Percentiles rank a stretch among this genome's conserved stretches.
Evolutionary conservation across 2,329 filamentous ascomycete species (phyloP).

Genomic region (Cladosporium sp.): DNA sequence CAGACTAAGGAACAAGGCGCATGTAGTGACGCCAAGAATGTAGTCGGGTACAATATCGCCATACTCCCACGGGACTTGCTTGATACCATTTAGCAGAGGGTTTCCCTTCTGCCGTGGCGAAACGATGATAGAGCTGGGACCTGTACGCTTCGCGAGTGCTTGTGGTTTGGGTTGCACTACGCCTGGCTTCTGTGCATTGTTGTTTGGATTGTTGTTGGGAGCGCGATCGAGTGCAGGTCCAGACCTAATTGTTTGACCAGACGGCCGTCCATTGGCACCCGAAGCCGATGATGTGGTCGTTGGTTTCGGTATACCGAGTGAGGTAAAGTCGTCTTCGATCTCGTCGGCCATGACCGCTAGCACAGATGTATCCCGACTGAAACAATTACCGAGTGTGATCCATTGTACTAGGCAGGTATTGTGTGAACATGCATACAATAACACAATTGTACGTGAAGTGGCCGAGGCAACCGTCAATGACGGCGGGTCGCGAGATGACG

Average conservation of each 20-base stretch:
- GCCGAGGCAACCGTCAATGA: neutral
- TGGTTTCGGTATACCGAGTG: conserved; percentile 1
- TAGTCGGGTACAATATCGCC: conserved; percentile 96
- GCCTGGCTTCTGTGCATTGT: conserved; percentile 19
- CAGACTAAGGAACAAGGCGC: conserved; percentile 85
- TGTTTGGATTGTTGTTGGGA: conserved; percentile 13
- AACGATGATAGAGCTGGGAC: conserved; percentile 78
- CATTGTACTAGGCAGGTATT: too few relatives aligned
- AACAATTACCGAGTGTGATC: too few relatives aligned
- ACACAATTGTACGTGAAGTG: neutral
- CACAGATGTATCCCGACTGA: too few relatives aligned
- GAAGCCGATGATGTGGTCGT: neutral
- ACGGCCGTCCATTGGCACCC: neutral
- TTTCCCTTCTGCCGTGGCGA: conserved; percentile 94
- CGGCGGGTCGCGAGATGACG: neutral
- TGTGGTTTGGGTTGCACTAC: conserved; percentile 75
- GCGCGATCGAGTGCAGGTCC: conserved; percentile 33
- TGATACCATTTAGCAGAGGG: conserved; percentile 78
- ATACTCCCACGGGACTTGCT: conserved; percentile 88
- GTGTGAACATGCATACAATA: too few relatives aligned
- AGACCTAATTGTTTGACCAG: conserved; percentile 32
- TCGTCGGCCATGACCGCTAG: conserved; percentile 41
- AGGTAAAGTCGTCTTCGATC: conserved; percentile 39
- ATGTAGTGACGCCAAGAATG: conserved; percentile 79
- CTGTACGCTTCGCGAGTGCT: conserved; percentile 62